Conservation (phyloP, 1,139 yeast genomes). For the Zhuliangozyma blackwelliae region DNA sequence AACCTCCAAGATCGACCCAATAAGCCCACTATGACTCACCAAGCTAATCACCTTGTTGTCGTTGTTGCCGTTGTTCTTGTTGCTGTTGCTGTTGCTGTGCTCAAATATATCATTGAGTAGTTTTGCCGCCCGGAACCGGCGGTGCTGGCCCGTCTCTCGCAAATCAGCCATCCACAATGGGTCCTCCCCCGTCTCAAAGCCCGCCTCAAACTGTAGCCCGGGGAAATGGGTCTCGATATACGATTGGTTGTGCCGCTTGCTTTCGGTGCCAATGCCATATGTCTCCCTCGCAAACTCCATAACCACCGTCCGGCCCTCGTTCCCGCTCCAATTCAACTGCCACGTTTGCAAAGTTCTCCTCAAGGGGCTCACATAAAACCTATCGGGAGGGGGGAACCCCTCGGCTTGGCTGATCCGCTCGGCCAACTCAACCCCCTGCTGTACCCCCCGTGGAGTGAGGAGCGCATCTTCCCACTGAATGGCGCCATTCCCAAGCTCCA, state of each 20-base stretch:
- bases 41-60: slow-evolving; percentile 23
- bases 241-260: slow-evolving; percentile 26
- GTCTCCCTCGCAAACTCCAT: slow-evolving; percentile 35
- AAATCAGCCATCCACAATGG: slow-evolving; percentile 19
- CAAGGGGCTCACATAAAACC: slow-evolving; percentile 32
- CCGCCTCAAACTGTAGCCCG: slow-evolving; percentile 22
- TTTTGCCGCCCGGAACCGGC: slow-evolving; percentile 23
- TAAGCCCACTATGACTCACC: slow-evolving; percentile 34
- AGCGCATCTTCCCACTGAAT: slow-evolving; percentile 37
- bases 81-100: too few relatives aligned
- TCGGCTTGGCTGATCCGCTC: slow-evolving; percentile 11
- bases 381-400: slow-evolving; percentile 24
- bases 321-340: slow-evolving; percentile 22
- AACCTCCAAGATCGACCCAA: slow-evolving; percentile 25
- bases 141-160: slow-evolving; percentile 8
- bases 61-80: too few relatives aligned
- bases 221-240: slow-evolving; percentile 22
- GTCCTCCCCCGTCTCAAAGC: slow-evolving; percentile 26
- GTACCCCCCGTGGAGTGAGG: slow-evolving; percentile 23
- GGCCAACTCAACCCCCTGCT: slow-evolving; percentile 8
- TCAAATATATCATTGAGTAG: slow-evolving; percentile 29
- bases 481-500: slow-evolving; percentile 25
- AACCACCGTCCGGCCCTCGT: slow-evolving; percentile 14
- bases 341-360: slow-evolving; percentile 34
- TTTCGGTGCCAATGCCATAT: slow-evolving; percentile 35